Evolutionary conservation across 768 basidiomycete species (phyloP).

Genomic region (Hygrocybe coccinea): DNA sequence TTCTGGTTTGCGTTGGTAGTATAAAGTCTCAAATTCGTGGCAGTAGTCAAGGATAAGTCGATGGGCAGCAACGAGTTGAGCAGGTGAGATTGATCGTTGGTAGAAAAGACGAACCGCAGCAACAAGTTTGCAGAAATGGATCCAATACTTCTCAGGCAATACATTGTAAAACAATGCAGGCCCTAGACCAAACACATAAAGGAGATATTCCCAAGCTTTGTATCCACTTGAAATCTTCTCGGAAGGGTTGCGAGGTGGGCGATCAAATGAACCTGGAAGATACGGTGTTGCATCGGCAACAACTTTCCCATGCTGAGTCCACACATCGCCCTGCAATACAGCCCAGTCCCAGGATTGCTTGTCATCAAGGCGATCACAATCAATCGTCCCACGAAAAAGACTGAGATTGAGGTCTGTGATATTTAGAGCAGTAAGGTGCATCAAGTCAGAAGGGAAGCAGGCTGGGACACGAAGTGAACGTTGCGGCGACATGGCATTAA

Average conservation of each 20-base stretch:
- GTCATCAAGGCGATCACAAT: conserved; percentile 19
- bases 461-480: conserved; percentile 27
- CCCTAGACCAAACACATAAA: conserved; percentile 14
- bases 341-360: conserved; percentile 21
- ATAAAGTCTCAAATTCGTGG: conserved; percentile 5
- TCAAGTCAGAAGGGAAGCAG: conserved; percentile 38
- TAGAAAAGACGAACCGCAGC: conserved; percentile 4
- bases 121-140: conserved; percentile 16
- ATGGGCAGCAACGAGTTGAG: conserved; percentile 3
- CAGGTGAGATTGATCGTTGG: conserved; percentile 3
- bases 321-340: conserved; percentile 13
- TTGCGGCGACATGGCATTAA: conserved; percentile 25
- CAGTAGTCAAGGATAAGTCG: conserved; percentile 6
- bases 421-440: no score
- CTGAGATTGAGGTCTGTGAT: conserved; percentile 37
- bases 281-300: conserved; percentile 22
- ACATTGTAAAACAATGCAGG: no score
- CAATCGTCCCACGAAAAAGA: conserved; percentile 30
- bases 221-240: conserved; percentile 21
- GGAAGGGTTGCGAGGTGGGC: conserved; percentile 30
- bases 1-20: conserved; percentile 3
- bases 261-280: conserved; percentile 30
- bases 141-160: conserved; percentile 10
- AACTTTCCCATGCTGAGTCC: conserved; percentile 24
- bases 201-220: conserved; percentile 13